These are phyloP conservation scores for Backusella circina DNA, from an alignment of 192 early-diverging fungal species.

Conservation along the genomic window DNA sequence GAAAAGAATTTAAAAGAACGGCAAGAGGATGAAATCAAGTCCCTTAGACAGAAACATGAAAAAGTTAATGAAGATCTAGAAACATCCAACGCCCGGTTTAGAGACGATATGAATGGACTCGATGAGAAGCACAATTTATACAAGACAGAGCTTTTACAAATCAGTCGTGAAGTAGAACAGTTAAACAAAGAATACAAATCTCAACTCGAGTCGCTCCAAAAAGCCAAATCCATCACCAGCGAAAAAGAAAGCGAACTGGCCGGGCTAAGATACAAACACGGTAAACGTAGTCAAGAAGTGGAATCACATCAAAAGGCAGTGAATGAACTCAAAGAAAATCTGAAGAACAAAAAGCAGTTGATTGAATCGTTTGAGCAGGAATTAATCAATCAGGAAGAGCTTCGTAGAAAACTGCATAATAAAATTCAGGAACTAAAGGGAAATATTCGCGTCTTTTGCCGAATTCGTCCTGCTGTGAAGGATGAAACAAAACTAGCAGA, in stretches of 20 bases:
- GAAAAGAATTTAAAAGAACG: not conserved
- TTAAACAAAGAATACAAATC: not conserved
- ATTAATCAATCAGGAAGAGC: conserved; percentile 72
- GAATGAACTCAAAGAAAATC: not conserved
- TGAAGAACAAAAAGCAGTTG: not conserved
- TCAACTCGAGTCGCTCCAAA: not conserved
- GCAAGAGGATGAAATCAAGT: not conserved
- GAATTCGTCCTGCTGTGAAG: conserved; percentile 74
- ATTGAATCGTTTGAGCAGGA: conserved; percentile 9
- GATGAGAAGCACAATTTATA: not conserved
- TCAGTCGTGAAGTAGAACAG: not conserved
- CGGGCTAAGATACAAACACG: not conserved
- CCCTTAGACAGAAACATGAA: not conserved
- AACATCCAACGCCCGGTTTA: not conserved
- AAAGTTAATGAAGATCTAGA: not conserved
- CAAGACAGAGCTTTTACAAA: not conserved
- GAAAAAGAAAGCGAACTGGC: not conserved
- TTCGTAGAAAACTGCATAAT: conserved; percentile 86
- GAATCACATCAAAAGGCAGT: not conserved
- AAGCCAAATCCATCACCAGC: not conserved
- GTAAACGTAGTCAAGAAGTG: conserved; percentile 1
- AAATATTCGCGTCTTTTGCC: conserved; percentile 96
- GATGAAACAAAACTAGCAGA: conserved; percentile 11
- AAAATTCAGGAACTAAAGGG: conserved; percentile 93
- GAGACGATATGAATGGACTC: not conserved